Evolutionary conservation across 768 basidiomycete genomes (phyloP), one percentile per base, ranked within the genome.

Genomic region (Naganishia onofrii): DNA sequence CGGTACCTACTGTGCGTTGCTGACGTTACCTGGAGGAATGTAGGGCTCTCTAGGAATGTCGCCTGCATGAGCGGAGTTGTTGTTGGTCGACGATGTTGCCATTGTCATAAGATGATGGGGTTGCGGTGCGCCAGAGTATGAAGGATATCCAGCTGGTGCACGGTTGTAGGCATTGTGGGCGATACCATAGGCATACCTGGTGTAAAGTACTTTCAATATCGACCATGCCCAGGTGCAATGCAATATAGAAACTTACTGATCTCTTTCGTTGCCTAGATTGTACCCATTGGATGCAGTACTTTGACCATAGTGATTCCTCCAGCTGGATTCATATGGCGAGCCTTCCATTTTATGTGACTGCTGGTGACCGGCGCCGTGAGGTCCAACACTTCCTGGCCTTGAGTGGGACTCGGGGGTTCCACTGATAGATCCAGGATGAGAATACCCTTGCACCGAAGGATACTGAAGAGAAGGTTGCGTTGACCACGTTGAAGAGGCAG

Each of bases 281-380:
- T 63, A 63, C 21, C 38, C 38, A 44, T 63, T 63, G 38, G 38
- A 38, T 26, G 36, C 38, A 26, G 23, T 19, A 42, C 15, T 42
- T 28, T 63, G 60, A 29, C 60, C 60, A 34, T 63, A 63, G 34
- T 63, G 60, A 46, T 46, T 63, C 42, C 60, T 42, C 60, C 60
- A 63, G 60, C 60, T 63, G 19, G 60, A 63, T 44, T 63, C 60
- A 29, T 63, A 63, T 29, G 60, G 34, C n/a, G 60, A 63, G 3
- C 60, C 60, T 26, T 63, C 60, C 60, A 63, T 63, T 26, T 36
- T 63, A 23, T 28, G 38, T 7, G 60, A 28, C 21, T 63, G 38
- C 26, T 42, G 36, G 8, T 44, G 38, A 63, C 48, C 48, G 48
- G 60, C 60, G 21, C n/a, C 38, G 60, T 34, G 36, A 7, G 60